Conservation (phyloP, 2,329 filamentous ascomycete species). For the Ophiostoma himal-ulmi region DNA sequence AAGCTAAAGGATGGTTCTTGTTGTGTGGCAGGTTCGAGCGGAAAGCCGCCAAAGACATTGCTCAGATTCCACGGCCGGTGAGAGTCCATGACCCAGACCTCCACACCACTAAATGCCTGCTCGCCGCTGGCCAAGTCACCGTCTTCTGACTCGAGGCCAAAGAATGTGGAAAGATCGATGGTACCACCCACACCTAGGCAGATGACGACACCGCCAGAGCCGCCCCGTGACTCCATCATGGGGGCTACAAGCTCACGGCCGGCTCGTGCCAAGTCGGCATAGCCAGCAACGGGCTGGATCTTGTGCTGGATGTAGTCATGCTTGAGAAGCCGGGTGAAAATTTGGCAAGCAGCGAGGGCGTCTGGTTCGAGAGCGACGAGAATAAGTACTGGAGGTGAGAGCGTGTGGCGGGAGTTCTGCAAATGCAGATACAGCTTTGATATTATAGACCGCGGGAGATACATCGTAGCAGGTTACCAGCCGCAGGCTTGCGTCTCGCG, state of each 20-base stretch:
- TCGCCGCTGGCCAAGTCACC: constrained; percentile 37
- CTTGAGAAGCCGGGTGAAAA: constrained; percentile 87
- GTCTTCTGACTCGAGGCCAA: constrained; percentile 66
- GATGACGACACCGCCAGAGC: constrained; percentile 80
- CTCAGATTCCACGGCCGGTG: constrained; percentile 89
- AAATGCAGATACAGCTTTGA: constrained; percentile 89
- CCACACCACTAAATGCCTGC: constrained; percentile 67
- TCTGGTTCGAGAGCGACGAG: constrained; percentile 93
- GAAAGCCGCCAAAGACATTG: constrained; percentile 81
- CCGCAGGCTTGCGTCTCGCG: neutral
- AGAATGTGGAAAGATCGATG: constrained; percentile 73
- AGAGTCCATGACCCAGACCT: constrained; percentile 91
- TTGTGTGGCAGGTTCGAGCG: constrained; percentile 41
- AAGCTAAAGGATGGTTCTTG: neutral
- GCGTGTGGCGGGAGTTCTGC: constrained; percentile 77
- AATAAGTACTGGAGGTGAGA: constrained; percentile 83
- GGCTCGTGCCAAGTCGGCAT: constrained; percentile 76
- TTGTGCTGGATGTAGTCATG: constrained; percentile 97
- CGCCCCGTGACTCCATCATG: constrained; percentile 80
- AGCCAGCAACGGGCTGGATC: constrained; percentile 89
- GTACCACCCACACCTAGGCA: constrained; percentile 90
- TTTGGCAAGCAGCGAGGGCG: constrained; percentile 89
- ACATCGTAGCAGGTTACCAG: constrained; percentile 53
- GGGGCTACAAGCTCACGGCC: constrained; percentile 74
- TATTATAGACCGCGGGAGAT: constrained; percentile 84